A percentile compares a stretch with the other conserved stretches of the same genome.
These are phyloP conservation scores for Rhizophora mangle DNA, from an alignment of 345 rosid species.

Conservation along the genomic window DNA sequence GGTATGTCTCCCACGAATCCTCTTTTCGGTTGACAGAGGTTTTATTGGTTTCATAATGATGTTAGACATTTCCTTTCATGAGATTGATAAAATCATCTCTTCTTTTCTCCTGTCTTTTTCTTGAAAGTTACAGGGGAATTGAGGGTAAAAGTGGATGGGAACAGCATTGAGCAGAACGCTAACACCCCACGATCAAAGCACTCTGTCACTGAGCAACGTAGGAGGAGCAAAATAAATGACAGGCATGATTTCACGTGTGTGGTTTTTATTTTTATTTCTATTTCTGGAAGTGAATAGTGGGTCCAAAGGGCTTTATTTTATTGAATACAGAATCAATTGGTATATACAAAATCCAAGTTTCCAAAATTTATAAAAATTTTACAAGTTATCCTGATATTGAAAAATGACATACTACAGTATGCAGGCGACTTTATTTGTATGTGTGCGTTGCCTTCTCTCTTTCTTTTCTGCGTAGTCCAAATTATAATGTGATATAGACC, in stretches of 20 bases:
- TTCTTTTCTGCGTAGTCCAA: too few species aligned
- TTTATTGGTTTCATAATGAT: neutral
- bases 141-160: conserved; percentile 63
- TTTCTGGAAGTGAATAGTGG: neutral
- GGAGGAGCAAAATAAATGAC: conserved; percentile 98
- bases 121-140: conserved; percentile 43
- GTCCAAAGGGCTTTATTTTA: too few species aligned
- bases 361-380: too few species aligned
- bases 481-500: neutral
- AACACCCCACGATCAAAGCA: conserved; percentile 94
- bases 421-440: too few species aligned
- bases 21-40: neutral
- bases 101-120: neutral
- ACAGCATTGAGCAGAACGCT: conserved; percentile 67
- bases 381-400: too few species aligned
- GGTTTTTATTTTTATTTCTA: neutral
- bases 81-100: neutral
- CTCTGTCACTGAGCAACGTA: conserved; percentile 95
- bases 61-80: neutral
- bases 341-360: too few species aligned
- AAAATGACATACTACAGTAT: too few species aligned
- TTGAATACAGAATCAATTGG: too few species aligned
- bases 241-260: conserved; percentile 39
- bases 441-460: too few species aligned
- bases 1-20: conserved; percentile 33